Evolutionary conservation across 2,329 filamentous ascomycete genomes (phyloP), one percentile per base, ranked within the genome.

Genomic region (Penicillium sp.): DNA sequence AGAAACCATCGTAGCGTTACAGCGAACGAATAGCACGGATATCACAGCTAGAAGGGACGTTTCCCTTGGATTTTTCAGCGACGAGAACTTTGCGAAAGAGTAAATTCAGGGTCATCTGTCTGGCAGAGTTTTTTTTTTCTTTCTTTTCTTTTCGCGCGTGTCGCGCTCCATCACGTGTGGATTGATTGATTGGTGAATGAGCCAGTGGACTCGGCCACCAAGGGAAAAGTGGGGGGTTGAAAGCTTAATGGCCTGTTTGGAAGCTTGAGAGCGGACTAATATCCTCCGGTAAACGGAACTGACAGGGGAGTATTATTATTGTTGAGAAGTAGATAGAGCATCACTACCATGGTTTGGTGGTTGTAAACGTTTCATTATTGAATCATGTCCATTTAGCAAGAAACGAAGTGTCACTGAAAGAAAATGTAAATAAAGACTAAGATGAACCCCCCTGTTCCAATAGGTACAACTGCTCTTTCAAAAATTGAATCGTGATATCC

Each of bases 91-190:
- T 19, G 38, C 15, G 17, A 49, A 30, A 28, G 30, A 13, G 35
- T 59, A 30, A 37, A 54, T 56, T 45, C 30, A 47, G 28, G n/a
- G 35, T 9, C 12, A 12, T 15, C 2, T 22, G 4, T 40, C 19
- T 35, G 19, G 37, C 35, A 60, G 44, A 60, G 44, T 64, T 65
- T 66, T 64, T 42, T 54, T 28, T 22, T 28, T 64, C 60, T 66
- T 64, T 55, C 44, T 30, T 55, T 55, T 30, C 13, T 28, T 40
- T 26, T 54, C 19, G 13, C 49, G n/a, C 28, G 13, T n/a, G 44
- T 56, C 44, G 13, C 17, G 40, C 47, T n/a, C n/a, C 33, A 62
- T 66, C 65, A 66, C 56, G 65, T 61, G 63, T 50, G 63, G 10
- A 56, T 56, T 50, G 45, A 56, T 56, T 50, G 45, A 58, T 65